A percentile compares a stretch with the other conserved stretches of the same genome.
Evolutionary conservation across 352 stramenopile species (phyloP).

Genomic region (Paralagenidium karlingii): DNA sequence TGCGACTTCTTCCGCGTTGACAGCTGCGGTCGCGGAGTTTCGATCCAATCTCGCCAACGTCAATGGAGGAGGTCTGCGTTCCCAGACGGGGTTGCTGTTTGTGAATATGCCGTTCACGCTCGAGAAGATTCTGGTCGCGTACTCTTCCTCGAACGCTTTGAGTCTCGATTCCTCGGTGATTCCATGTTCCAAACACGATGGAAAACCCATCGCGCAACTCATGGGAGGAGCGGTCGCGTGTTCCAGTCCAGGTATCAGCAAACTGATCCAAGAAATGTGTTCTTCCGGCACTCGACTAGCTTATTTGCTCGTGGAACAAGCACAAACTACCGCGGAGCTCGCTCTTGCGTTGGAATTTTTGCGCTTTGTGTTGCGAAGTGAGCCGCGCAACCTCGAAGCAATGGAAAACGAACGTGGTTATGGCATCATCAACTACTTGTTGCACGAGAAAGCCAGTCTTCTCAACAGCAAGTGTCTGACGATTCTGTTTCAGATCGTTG

Average conservation of each 20-base stretch:
- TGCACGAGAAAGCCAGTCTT: conserved; percentile 38
- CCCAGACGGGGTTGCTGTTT: too few species aligned
- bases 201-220: conserved; percentile 35
- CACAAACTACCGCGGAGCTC: conserved; percentile 20
- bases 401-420: conserved; percentile 70
- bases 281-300: conserved; percentile 35
- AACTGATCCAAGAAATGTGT: conserved; percentile 26
- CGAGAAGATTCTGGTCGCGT: conserved; percentile 40
- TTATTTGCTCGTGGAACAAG: conserved; percentile 36
- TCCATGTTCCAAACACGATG: conserved; percentile 33
- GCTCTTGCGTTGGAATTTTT: conserved; percentile 33
- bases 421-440: conserved; percentile 47
- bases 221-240: conserved; percentile 24
- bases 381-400: conserved; percentile 25
- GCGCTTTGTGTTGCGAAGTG: conserved; percentile 13
- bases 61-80: too few species aligned
- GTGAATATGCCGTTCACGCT: conserved; percentile 29
- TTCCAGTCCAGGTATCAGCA: conserved; percentile 13
- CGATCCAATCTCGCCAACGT: too few species aligned
- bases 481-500: conserved; percentile 38
- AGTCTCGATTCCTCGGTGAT: conserved; percentile 24
- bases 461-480: conserved; percentile 20
- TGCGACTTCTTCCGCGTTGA: conserved; percentile 41
- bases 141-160: conserved; percentile 22
- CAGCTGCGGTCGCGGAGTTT: too few species aligned